Evolutionary conservation across 2,329 filamentous ascomycete genomes (phyloP).

Genomic region (Neopestalotiopsis sp.): DNA sequence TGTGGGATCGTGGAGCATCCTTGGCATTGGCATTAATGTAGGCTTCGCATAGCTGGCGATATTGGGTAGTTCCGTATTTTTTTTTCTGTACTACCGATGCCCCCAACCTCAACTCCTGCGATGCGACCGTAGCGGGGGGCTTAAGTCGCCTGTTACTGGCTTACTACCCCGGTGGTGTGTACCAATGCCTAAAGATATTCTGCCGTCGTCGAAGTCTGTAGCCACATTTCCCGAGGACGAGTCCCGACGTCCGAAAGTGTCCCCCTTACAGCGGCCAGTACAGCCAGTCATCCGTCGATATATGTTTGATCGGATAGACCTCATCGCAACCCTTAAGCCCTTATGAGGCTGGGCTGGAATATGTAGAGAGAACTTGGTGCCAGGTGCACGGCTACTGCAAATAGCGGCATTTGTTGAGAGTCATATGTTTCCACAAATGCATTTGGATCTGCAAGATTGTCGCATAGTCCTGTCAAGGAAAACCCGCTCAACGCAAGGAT

Average conservation of each 20-base stretch:
- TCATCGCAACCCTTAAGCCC: neutral
- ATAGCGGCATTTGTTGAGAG: neutral
- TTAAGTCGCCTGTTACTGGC: neutral
- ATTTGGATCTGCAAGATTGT: slow-evolving; percentile 5
- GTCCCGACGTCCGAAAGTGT: neutral
- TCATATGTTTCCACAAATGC: neutral
- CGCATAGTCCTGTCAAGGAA: neutral
- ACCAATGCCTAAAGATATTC: neutral
- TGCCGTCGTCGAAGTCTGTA: neutral
- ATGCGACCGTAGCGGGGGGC: neutral
- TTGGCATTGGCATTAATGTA: neutral
- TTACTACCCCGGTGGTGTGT: neutral
- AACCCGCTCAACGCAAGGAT: neutral
- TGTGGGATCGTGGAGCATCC: neutral
- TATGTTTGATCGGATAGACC: neutral
- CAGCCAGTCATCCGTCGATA: neutral
- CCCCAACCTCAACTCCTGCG: neutral
- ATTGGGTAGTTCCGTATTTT: neutral
- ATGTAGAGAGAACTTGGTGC: neutral
- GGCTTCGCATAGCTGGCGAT: neutral
- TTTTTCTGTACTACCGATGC: neutral
- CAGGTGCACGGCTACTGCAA: neutral
- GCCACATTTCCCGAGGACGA: neutral
- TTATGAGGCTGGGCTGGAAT: neutral
- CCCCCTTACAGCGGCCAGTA: neutral